These are phyloP conservation scores for Globisporangium middletonii DNA, from an alignment of 352 stramenopile genomes.

Conservation along the genomic window DNA sequence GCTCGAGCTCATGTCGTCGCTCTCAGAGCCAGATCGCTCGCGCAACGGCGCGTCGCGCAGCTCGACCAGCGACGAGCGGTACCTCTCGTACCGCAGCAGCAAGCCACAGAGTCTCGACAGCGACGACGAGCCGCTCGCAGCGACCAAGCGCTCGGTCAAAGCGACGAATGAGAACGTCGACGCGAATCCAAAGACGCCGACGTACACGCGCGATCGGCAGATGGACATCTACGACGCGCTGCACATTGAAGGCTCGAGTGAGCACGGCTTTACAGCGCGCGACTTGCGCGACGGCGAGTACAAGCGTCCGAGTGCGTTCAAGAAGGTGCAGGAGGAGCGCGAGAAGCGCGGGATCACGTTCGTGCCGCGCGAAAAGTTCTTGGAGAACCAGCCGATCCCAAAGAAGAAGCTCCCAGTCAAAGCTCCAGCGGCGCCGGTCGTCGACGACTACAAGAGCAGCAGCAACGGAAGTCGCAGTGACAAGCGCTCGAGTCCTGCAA, in stretches of 20 bases:
- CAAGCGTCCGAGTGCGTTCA: conserved; percentile 53
- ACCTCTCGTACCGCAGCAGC: conserved; percentile 41
- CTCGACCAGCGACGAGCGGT: conserved; percentile 7
- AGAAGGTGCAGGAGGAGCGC: conserved; percentile 43
- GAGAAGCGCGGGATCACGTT: conserved; percentile 31
- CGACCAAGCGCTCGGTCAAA: neutral
- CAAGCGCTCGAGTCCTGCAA: conserved; percentile 6
- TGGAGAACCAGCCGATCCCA: conserved; percentile 45
- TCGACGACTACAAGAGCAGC: neutral
- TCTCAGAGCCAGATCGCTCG: conserved; percentile 1
- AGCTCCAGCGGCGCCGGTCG: neutral
- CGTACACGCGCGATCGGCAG: conserved; percentile 36
- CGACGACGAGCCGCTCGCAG: conserved; percentile 2
- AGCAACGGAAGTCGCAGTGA: conserved; percentile 4
- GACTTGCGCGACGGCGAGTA: conserved; percentile 25
- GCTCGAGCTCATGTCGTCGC: conserved; percentile 7
- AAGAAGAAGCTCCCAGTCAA: conserved; percentile 19
- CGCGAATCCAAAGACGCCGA: conserved; percentile 8
- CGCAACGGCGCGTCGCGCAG: too few relatives aligned
- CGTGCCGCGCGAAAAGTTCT: conserved; percentile 33
- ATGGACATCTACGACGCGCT: conserved; percentile 59
- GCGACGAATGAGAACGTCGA: conserved; percentile 6
- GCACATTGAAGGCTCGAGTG: conserved; percentile 28
- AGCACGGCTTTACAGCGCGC: conserved; percentile 21
- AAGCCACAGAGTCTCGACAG: conserved; percentile 11